Evolutionary conservation across 805 yeast species (phyloP).

Genomic region (Saccharomycopsis microspora): DNA sequence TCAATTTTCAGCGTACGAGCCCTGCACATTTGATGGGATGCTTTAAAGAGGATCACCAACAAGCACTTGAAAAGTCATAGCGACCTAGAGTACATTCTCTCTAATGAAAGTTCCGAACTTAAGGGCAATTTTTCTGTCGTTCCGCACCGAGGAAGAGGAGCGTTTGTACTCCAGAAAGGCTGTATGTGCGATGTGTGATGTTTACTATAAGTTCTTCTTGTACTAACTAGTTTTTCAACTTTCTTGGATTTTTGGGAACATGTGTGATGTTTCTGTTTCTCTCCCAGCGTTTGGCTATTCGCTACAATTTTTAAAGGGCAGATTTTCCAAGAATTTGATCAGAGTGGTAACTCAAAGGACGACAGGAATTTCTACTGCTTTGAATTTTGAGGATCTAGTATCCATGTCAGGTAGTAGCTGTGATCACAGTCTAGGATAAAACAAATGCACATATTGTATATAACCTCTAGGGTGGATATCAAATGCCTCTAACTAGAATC

Average conservation of each 20-base stretch:
- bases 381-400: too few relatives aligned
- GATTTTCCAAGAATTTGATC: too few relatives aligned
- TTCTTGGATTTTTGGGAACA: conserved; percentile 70
- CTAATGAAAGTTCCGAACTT: conserved; percentile 61
- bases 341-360: too few relatives aligned
- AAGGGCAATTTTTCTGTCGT: conserved; percentile 68
- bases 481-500: too few relatives aligned
- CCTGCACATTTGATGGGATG: too few relatives aligned
- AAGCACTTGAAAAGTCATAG: neutral
- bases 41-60: neutral
- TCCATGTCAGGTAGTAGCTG: too few relatives aligned
- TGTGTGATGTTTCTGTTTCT: conserved; percentile 74
- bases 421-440: too few relatives aligned
- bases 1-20: too few relatives aligned
- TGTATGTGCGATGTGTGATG: conserved; percentile 23
- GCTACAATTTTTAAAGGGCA: neutral
- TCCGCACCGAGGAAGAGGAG: conserved; percentile 81
- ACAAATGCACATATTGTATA: too few relatives aligned
- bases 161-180: conserved; percentile 66
- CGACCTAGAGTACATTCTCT: neutral
- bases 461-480: too few relatives aligned
- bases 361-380: too few relatives aligned
- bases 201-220: neutral
- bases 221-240: conserved; percentile 49
- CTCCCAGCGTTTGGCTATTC: conserved; percentile 40